phyloP scores from a whole-genome alignment of 164 flowering plant genomes.

The Paratinospora sagittata region DNA sequence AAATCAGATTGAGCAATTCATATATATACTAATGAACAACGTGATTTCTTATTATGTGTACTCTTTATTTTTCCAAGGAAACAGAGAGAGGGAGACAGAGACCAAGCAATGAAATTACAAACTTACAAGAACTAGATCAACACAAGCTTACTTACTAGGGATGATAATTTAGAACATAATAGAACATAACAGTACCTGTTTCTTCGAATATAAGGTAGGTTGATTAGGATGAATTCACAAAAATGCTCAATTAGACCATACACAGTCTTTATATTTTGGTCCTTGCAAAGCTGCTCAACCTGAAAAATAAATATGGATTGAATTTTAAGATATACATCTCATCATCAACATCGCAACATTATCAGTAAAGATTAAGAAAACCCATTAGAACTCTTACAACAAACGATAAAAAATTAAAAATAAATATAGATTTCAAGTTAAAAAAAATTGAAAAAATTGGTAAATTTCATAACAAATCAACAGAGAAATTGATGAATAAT shows the following conservation, averaged over 20 bases:
- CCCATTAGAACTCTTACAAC: background rate
- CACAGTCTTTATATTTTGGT: constrained; percentile 34
- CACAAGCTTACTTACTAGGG: background rate
- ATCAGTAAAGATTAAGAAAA: background rate
- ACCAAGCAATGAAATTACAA: background rate
- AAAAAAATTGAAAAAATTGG: background rate
- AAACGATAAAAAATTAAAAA: too few species aligned
- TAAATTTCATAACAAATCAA: background rate
- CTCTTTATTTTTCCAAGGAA: background rate
- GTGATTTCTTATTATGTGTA: background rate
- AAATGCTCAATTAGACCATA: constrained; percentile 63
- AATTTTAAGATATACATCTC: background rate
- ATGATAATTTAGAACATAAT: too few species aligned
- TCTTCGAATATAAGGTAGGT: constrained; percentile 59
- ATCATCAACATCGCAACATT: background rate
- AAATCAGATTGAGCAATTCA: background rate
- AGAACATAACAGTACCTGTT: constrained; percentile 38
- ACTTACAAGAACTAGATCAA: background rate
- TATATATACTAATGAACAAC: background rate
- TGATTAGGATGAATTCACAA: constrained; percentile 52
- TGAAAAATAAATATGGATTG: background rate
- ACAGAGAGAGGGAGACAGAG: background rate
- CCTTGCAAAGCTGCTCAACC: constrained; percentile 57
- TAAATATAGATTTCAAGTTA: too few species aligned
- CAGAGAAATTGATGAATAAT: background rate